phyloP scores from a whole-genome alignment of 2,329 filamentous ascomycete genomes.

The Aspergillus sp. region DNA sequence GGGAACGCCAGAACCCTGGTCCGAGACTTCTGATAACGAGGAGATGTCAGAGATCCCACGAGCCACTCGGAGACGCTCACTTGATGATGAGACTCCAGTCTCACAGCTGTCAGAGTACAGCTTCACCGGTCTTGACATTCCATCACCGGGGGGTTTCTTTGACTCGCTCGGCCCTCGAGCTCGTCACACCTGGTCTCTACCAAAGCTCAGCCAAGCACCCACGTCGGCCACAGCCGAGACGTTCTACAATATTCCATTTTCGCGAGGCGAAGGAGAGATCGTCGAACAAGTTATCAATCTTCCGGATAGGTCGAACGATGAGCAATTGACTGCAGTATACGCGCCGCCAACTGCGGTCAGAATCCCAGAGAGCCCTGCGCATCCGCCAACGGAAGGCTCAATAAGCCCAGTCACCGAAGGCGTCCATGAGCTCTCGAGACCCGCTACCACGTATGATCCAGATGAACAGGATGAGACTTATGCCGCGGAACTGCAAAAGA shows the following conservation, averaged over 20 bases:
- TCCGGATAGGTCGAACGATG: conserved; percentile 38
- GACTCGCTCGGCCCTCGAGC: conserved; percentile 74
- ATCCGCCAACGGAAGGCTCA: conserved; percentile 21
- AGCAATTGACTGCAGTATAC: conserved; percentile 37
- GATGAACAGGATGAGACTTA: conserved; percentile 73
- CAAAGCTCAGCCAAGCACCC: conserved; percentile 59
- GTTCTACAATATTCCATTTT: conserved; percentile 87
- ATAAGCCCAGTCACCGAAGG: conserved; percentile 30
- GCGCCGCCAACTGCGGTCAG: conserved; percentile 47
- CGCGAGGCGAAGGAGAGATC: conserved; percentile 47
- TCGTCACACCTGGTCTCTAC: conserved; percentile 78
- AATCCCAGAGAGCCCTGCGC: conserved; percentile 41
- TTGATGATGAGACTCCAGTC: conserved; percentile 48
- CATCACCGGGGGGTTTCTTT: conserved; percentile 90
- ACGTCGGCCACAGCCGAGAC: conserved; percentile 89
- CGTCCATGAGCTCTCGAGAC: conserved; percentile 57
- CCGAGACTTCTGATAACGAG: conserved; percentile 49
- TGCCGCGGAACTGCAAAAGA: conserved; percentile 68
- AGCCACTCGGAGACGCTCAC: conserved; percentile 48
- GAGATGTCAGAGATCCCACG: conserved; percentile 62
- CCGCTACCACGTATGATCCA: conserved; percentile 58
- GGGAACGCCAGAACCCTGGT: conserved; percentile 40
- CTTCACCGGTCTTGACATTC: conserved; percentile 80
- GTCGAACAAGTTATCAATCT: conserved; percentile 70
- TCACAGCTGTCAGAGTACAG: conserved; percentile 65